Base-by-base conservation (phyloP, 495 filamentous ascomycete species). In the Aspergillus kassunensis region DNA sequence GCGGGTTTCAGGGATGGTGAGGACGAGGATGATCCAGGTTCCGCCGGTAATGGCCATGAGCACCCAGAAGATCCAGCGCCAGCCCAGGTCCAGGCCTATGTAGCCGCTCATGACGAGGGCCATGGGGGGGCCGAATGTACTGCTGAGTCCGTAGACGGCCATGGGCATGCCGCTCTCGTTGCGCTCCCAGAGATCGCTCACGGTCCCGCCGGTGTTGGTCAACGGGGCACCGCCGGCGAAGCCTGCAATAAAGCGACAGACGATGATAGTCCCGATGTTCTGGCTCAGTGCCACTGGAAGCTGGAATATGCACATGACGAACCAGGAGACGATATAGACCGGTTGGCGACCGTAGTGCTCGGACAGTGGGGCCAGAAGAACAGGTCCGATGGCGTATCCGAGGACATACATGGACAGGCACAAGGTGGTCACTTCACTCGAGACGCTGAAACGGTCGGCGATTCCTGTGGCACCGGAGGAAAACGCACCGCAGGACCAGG, bases 291-390 rank as follows among this genome's bases (percentile, higher is more conserved):
- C 84, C 53, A 78, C 76, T 1, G 72, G 79, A 2, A 84, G 56
- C 48, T 82, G 83, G 67, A 83, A 89, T 29, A 80, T 61, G 10
- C 84, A 64, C 56, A 83, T 79, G 27, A 59, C 73, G 78, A 71
- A 81, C 86, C 54, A 81, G 49, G 27, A 87, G 51, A 70, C 76
- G 79, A 59, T 77, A 53, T 44, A 84, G 15, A 87, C 70, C 4
- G 70, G 62, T 12, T 79, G 72, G 20, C 84, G 74, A 11, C 86
- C 85, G 57, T 79, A 87, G 45, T 86, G 65, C 63, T 88, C 86
- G 20, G 75, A 80, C 1, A 87, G 68, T 0, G 86, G 86, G 1
- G 78, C 83, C 16, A 85, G 71, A 27, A 85, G 62, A 2, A 86
- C 64, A 0, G 81, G 81, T 0, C 78, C 79, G 42, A 80, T 59